phyloP scores from a whole-genome alignment of 2,329 filamentous ascomycete genomes.

The Talaromyces funiculosus region DNA sequence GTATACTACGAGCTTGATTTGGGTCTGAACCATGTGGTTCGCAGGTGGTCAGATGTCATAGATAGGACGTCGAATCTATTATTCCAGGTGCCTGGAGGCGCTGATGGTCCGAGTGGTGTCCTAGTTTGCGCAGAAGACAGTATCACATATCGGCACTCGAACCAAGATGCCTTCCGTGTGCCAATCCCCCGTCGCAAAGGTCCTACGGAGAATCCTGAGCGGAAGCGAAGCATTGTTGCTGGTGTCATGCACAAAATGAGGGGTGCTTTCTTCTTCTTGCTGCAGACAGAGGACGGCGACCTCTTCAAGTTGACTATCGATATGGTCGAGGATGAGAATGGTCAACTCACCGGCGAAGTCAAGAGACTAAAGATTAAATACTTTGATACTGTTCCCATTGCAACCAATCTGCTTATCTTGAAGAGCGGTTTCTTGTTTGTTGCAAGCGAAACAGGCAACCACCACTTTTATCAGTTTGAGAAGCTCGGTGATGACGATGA shows the following conservation, averaged over 20 bases:
- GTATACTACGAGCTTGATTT: slow-evolving; percentile 98
- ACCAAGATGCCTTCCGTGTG: slow-evolving; percentile 82
- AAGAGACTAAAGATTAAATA: slow-evolving; percentile 87
- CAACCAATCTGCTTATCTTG: slow-evolving; percentile 80
- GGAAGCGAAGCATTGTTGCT: slow-evolving; percentile 79
- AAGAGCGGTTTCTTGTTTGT: slow-evolving; percentile 95
- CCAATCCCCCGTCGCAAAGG: slow-evolving; percentile 82
- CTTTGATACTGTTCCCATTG: slow-evolving; percentile 90
- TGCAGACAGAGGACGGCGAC: slow-evolving; percentile 97
- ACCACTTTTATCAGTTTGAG: slow-evolving; percentile 94
- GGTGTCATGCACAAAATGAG: slow-evolving; percentile 98
- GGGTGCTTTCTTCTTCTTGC: slow-evolving; percentile 92
- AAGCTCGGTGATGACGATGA: slow-evolving; percentile 94
- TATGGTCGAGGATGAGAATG: slow-evolving; percentile 73
- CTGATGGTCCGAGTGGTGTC: slow-evolving; percentile 89
- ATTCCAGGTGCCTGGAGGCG: slow-evolving; percentile 91
- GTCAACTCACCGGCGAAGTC: slow-evolving; percentile 74
- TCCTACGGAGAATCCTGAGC: slow-evolving; percentile 82
- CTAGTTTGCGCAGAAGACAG: slow-evolving; percentile 91
- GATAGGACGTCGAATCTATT: slow-evolving; percentile 83
- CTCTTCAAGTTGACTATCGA: slow-evolving; percentile 94
- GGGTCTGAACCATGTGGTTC: slow-evolving; percentile 87
- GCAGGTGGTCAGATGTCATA: slow-evolving; percentile 92
- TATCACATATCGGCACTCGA: slow-evolving; percentile 95
- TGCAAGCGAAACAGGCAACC: slow-evolving; percentile 86